These are phyloP conservation scores for Allium cepa DNA, from an alignment of 106 monocot genomes.

Conservation along the genomic window DNA sequence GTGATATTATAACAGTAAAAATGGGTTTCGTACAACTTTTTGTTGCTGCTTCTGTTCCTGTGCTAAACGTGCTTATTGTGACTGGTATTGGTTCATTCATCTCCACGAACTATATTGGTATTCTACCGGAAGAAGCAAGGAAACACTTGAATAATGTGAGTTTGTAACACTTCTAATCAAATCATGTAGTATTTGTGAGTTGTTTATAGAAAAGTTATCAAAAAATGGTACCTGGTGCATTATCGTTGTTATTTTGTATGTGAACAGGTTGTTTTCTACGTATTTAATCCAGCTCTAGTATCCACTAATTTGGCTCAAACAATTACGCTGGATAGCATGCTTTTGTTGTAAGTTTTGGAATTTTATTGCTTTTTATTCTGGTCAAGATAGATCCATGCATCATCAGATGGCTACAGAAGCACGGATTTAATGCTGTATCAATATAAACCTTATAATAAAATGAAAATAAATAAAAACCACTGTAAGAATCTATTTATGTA, in stretches of 20 bases:
- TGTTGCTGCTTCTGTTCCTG: slow-evolving; percentile 57
- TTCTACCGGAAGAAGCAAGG: slow-evolving; percentile 49
- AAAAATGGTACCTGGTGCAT: not conserved
- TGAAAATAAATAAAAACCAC: no score
- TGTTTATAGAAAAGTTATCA: no score
- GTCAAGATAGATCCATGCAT: no score
- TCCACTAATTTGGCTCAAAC: slow-evolving; percentile 48
- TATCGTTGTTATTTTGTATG: not conserved
- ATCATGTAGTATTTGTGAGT: no score
- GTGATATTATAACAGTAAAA: not conserved
- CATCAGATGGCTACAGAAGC: no score
- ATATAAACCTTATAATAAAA: no score
- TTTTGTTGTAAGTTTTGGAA: slow-evolving; percentile 40
- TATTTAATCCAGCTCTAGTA: slow-evolving; percentile 73
- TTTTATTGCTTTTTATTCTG: no score
- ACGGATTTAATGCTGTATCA: no score
- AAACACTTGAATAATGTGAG: slow-evolving; percentile 77
- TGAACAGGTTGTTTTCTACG: slow-evolving; percentile 67
- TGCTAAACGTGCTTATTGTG: slow-evolving; percentile 66
- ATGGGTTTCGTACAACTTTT: slow-evolving; percentile 69
- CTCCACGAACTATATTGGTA: slow-evolving; percentile 27
- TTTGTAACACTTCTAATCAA: not conserved
- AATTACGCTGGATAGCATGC: slow-evolving; percentile 62
- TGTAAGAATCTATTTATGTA: no score
- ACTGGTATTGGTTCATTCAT: slow-evolving; percentile 67